Base-by-base conservation (phyloP, 345 rosid genomes). In the Eucalyptus caleyi region DNA sequence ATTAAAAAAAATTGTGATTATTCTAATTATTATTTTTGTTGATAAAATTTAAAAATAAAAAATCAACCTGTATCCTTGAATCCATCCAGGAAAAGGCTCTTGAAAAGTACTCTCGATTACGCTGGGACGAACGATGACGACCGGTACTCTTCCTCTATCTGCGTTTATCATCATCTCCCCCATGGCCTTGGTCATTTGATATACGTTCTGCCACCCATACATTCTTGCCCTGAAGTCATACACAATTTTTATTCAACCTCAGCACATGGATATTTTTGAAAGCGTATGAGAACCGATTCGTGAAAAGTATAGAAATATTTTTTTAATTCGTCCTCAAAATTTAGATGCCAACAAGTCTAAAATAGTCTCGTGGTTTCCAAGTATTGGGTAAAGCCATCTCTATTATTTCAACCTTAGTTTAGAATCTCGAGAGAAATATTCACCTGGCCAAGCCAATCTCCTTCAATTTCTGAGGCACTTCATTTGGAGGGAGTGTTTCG, bases 61-160 rank as follows among this genome's bases (percentile, higher is more conserved):
- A 45, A 26, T 21, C 3, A 72, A 86, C 92, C 88, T 91, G 87
- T 88, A 54, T 47, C 94, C 94, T 89, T 91, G 89, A 42, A 92
- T 91, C 93, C 93, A 93, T 51, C 95, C 93, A 3, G 93, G 92
- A 51, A 90, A 91, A 16, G 95, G 93, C 47, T 93, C 95, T 26
- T 11, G 85, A 15, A 87, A 90, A n/a, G 91, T 88, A 67, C 93
- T 90, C 56, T 90, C 93, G 8, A 92, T 86, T 6, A 92, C 42
- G 53, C 92, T 92, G 8, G 94, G 93, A 62, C 93, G 92, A 34
- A 93, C 23, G 16, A 92, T 91, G 11, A 89, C 89, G 6, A 91
- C 86, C 4, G 94, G 92, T 12, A 92, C 50, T n/a, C 88, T 82
- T 44, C 67, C 91, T 86, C 90, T 90, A 15, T 77, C 37, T 72